phyloP scores from a whole-genome alignment of 2,329 filamentous ascomycete genomes.

The Exophiala spinifera region DNA sequence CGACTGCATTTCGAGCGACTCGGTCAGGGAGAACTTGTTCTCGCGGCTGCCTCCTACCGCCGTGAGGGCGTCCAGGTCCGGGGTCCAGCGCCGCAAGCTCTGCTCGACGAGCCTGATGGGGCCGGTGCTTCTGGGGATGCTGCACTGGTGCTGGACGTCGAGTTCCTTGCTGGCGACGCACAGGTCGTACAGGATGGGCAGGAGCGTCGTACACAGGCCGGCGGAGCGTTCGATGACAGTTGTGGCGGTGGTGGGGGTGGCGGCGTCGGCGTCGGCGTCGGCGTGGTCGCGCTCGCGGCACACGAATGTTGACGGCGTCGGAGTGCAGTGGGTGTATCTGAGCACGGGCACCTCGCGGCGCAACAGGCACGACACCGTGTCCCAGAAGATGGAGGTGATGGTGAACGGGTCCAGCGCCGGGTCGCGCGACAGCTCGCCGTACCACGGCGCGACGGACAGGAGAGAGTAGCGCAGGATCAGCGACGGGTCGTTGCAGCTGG shows the following conservation, averaged over 20 bases:
- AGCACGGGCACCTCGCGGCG: conserved; percentile 35
- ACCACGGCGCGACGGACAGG: conserved; percentile 32
- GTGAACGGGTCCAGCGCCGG: conserved; percentile 32
- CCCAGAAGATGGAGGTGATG: conserved; percentile 33
- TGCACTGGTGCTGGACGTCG: too few relatives aligned
- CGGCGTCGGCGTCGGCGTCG: too few relatives aligned
- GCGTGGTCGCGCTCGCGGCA: conserved; percentile 12
- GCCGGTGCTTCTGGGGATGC: too few relatives aligned
- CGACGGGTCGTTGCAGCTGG: conserved; percentile 27
- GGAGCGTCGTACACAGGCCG: conserved; percentile 32
- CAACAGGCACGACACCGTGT: conserved; percentile 34
- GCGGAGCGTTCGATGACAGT: conserved; percentile 32
- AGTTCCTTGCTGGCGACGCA: conserved; percentile 30
- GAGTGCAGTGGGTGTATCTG: too few relatives aligned
- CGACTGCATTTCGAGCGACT: too few relatives aligned
- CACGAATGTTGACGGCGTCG: too few relatives aligned
- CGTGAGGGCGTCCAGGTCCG: too few relatives aligned
- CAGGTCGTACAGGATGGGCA: conserved; percentile 36
- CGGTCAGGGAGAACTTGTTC: too few relatives aligned
- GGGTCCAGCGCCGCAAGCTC: too few relatives aligned
- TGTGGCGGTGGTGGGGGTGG: too few relatives aligned
- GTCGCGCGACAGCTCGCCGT: conserved; percentile 27
- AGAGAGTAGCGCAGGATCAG: conserved; percentile 33
- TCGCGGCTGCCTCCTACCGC: too few relatives aligned
- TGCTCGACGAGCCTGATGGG: too few relatives aligned